A percentile compares a stretch with the other conserved stretches of the same genome.
Evolutionary conservation across 108 stramenopile genomes (phyloP).

Genomic region (Fragilaria radians): DNA sequence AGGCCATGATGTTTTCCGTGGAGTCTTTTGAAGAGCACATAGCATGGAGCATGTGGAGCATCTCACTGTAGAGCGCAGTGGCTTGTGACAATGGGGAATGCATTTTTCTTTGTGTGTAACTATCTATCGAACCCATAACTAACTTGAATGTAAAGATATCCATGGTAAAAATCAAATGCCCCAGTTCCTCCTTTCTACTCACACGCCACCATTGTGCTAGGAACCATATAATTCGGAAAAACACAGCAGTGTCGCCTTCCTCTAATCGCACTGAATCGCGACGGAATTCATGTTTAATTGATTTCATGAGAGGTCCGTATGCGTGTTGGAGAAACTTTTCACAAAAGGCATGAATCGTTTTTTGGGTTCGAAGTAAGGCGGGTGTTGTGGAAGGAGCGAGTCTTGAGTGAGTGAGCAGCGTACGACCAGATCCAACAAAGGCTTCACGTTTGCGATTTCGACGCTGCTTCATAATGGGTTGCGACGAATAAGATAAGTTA

Average conservation of each 20-base stretch:
- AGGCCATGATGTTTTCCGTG: conserved; percentile 76
- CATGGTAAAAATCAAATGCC: conserved; percentile 81
- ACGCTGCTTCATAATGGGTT: conserved; percentile 7
- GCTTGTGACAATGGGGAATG: conserved; percentile 53
- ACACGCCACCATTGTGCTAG: conserved; percentile 79
- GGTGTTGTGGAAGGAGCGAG: conserved; percentile 24
- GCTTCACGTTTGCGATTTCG: conserved; percentile 51
- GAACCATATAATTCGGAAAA: conserved; percentile 81
- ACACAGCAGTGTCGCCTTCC: conserved; percentile 65
- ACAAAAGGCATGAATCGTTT: conserved; percentile 62
- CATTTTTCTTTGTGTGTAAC: conserved; percentile 61
- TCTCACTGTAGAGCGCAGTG: conserved; percentile 71
- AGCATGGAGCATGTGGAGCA: conserved; percentile 65
- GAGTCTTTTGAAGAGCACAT: conserved; percentile 71
- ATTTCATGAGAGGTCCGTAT: conserved; percentile 86
- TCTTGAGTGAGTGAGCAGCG: conserved; percentile 26
- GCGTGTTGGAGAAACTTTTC: conserved; percentile 55
- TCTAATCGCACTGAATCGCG: conserved; percentile 77
- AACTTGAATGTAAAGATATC: conserved; percentile 89
- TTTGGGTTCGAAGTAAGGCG: conserved; percentile 36
- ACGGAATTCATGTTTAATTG: conserved; percentile 86
- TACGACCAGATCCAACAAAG: conserved; percentile 56
- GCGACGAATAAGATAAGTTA: background rate
- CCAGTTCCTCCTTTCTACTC: conserved; percentile 17
- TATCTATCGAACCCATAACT: conserved; percentile 69